Evolutionary conservation across 2,329 filamentous ascomycete genomes (phyloP), one percentile per base, ranked within the genome.

Genomic region (Monosporascus sp.): DNA sequence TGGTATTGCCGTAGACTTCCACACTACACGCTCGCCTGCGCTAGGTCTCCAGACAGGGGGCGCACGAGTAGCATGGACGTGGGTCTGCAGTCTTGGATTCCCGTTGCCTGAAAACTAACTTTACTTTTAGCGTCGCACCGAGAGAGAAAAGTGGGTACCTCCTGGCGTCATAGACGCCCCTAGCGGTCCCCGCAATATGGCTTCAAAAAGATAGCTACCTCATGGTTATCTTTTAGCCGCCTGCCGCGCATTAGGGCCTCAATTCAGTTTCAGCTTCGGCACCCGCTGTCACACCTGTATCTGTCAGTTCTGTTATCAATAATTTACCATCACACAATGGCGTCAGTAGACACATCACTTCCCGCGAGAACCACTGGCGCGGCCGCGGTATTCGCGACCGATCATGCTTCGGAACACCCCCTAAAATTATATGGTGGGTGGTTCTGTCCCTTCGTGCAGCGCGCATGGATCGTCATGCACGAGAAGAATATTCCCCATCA

Each of bases 401-500:
- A 68, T 9, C 78, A 83, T 65, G 60, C 71, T 7, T 63, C 67
- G 18, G 74, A 79, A 37, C 73, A 84, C 37, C 68, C 70, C 5
- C 70, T 87, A 35, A 88, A 87, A 67, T 75, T 91, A 14, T 91
- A 89, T 69, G 82, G 82, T 15, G 85, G 84, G 58, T 91, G 87
- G 87, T 91, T 90, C 75, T 93, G 80, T 60, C 80, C 81, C 15
- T 84, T 82, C 58, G 80, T 90, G 5, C 88, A 91, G 72, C 79
- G 88, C 18, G 78, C 79, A 15, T 91, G 88, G 85, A 84, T 90
- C 56, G 81, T 85, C 1, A 77, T 92, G 11, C 79, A 85, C 63
- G 88, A 91, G 67, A 91, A 92, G 68, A 71, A 76, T 2, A 86
- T 91, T 31, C 80, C 82, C 17, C 86, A 92, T 66, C 84, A 91